Evolutionary conservation across 179 eudicot species (phyloP).

Genomic region (Gypsophila paniculata): DNA sequence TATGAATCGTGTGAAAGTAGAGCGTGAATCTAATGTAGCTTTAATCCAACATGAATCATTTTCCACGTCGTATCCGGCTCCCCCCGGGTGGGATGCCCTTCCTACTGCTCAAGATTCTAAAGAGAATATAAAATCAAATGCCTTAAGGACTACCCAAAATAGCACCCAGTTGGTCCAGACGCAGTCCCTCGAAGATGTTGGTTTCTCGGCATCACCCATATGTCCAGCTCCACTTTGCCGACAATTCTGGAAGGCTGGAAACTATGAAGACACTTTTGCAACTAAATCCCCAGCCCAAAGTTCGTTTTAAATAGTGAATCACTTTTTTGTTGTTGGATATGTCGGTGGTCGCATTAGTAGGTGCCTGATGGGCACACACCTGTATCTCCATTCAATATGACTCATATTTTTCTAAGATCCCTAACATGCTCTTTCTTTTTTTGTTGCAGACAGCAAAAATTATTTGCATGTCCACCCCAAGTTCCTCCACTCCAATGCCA

Average conservation of each 20-base stretch:
- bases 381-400: not conserved
- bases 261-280: slow-evolving; percentile 46
- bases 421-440: slow-evolving; percentile 22
- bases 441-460: slow-evolving; percentile 52
- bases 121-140: slow-evolving; percentile 32
- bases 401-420: slow-evolving; percentile 7
- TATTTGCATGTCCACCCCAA: slow-evolving; percentile 82
- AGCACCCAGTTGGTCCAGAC: slow-evolving; percentile 41
- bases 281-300: slow-evolving; percentile 49
- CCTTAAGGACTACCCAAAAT: slow-evolving; percentile 36
- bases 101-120: slow-evolving; percentile 32
- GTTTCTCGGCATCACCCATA: slow-evolving; percentile 42
- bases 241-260: slow-evolving; percentile 91
- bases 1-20: slow-evolving; percentile 37
- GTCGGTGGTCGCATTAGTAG: not conserved
- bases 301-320: slow-evolving; percentile 22
- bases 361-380: slow-evolving; percentile 2
- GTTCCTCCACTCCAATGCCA: slow-evolving; percentile 95
- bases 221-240: slow-evolving; percentile 83
- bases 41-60: slow-evolving; percentile 25
- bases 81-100: slow-evolving; percentile 29
- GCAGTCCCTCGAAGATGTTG: slow-evolving; percentile 40
- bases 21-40: slow-evolving; percentile 26
- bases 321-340: not conserved
- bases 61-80: slow-evolving; percentile 21